Base-by-base conservation (phyloP, 2,329 filamentous ascomycete genomes). In the Exserohilum rostratum region DNA sequence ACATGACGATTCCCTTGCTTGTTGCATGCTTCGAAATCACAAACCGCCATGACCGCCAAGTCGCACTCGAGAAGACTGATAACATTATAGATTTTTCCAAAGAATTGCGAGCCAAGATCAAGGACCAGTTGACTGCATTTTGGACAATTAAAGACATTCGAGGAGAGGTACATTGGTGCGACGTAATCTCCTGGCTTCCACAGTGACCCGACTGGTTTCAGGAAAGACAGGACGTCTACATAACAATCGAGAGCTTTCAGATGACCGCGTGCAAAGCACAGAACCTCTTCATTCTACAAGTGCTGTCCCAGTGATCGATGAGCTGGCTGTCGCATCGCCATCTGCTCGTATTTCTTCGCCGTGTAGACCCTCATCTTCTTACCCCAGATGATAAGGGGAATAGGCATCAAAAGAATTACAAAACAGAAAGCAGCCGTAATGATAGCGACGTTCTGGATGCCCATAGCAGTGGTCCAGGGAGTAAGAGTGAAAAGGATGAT, bases 401-500 rank as follows among this genome's bases (percentile, higher is more conserved):
- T 34, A 20, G 58, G 47, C 27, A 61, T 27, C n/a, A 65, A 50
- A 17, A 76, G 54, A 9, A 78, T 67, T 2, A 67, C 60, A 27
- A 73, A 63, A 0, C 64, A 66, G 31, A 79, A 68, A 1, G 70
- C 66, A 5, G 73, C 73, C 37, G 78, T 76, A 4, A 73, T 72
- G 35, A 78, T 72, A 54, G 78, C 77, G 13, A 79, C 74, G 57
- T 78, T 77, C 15, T 72, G 67, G 25, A 78, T 60, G 6, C 77
- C 77, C 20, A 78, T 69, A 1, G 33, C 30, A 53, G 62, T 61
- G 9, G 75, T 72, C 76, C 80, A 82, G 0, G 77, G 75, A 0
- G 74, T 68, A 20, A 81, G 66, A 0, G 75, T 76, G 56, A 82
- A 82, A n/a, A 82, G 74, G 38, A 82, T 76, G 13, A 75, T 69